Conservation (phyloP, 2,329 filamentous ascomycete species). For the Fusarium anguioides region DNA sequence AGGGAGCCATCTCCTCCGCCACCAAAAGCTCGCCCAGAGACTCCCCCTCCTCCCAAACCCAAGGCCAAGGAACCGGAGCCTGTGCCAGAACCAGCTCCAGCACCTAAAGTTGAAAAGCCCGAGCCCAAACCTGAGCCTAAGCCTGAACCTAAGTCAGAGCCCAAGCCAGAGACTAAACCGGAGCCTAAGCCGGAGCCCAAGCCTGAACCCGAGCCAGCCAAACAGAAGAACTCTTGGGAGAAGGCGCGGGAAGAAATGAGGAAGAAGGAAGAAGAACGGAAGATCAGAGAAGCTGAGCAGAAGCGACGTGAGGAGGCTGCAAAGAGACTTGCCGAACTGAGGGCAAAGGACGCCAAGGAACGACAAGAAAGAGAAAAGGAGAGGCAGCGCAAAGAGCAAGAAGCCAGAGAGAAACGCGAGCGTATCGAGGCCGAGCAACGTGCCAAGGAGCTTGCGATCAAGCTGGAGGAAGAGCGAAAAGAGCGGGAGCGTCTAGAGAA, state of each 20-base stretch:
- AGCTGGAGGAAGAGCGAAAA: constrained; percentile 52
- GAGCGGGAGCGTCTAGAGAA: constrained; percentile 59
- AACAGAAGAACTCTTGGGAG: constrained; percentile 69
- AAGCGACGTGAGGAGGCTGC: constrained; percentile 68
- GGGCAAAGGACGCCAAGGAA: constrained; percentile 66
- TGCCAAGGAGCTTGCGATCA: constrained; percentile 50
- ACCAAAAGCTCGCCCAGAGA: constrained; percentile 31
- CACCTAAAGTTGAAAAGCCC: background rate
- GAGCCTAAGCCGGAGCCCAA: constrained; percentile 4
- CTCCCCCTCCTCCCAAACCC: constrained; percentile 32
- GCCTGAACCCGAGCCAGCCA: constrained; percentile 47
- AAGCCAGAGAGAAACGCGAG: constrained; percentile 46
- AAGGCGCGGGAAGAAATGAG: constrained; percentile 75
- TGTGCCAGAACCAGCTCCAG: background rate
- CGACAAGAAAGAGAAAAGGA: constrained; percentile 56
- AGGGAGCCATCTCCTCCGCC: constrained; percentile 40
- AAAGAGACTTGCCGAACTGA: constrained; percentile 63
- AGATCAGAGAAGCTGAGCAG: constrained; percentile 68
- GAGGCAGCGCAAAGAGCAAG: constrained; percentile 52
- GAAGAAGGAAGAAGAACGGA: constrained; percentile 72
- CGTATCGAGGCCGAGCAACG: constrained; percentile 45
- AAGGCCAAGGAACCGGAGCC: constrained; percentile 16
- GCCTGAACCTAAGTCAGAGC: constrained; percentile 45
- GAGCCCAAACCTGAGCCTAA: background rate
- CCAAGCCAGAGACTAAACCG: constrained; percentile 14